Conservation (phyloP, 2,329 filamentous ascomycete species). For the Madurella fahalii region DNA sequence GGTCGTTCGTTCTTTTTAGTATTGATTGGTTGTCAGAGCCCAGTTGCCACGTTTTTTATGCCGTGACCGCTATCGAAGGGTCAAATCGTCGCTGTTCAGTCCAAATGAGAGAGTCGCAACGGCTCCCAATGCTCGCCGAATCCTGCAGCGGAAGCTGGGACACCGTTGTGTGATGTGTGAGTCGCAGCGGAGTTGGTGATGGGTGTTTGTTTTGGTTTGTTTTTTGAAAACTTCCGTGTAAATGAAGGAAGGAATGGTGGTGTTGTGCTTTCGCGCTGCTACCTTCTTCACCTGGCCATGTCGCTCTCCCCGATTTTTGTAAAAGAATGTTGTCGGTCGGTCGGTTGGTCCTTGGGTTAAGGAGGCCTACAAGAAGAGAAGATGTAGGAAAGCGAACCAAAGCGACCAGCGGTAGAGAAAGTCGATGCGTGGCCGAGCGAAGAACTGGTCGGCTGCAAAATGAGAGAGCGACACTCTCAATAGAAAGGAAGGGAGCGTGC, state of each 20-base stretch:
- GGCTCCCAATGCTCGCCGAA: slow-evolving; percentile 11
- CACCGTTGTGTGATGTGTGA: not conserved
- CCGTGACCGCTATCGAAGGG: slow-evolving; percentile 10
- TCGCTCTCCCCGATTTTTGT: not conserved
- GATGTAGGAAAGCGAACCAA: slow-evolving; percentile 1
- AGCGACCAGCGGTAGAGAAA: slow-evolving; percentile 10
- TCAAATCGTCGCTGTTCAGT: not conserved
- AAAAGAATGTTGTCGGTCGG: slow-evolving; percentile 6
- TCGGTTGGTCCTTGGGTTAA: not conserved
- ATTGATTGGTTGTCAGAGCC: no score
- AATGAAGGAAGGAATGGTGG: not conserved
- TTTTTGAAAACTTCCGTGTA: not conserved
- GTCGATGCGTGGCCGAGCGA: not conserved
- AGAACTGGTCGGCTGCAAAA: not conserved
- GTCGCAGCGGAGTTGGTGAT: not conserved
- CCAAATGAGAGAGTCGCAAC: not conserved
- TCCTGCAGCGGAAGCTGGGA: slow-evolving; percentile 13
- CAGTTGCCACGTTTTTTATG: not conserved
- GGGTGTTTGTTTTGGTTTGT: not conserved
- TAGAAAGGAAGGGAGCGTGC: not conserved
- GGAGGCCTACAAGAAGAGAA: not conserved
- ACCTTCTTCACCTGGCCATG: slow-evolving; percentile 3
- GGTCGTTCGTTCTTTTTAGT: not conserved
- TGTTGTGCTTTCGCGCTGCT: not conserved
- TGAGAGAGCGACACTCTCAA: not conserved